Evolutionary conservation across 164 flowering plant genomes (phyloP).

Genomic region (Euptelea pleiosperma): DNA sequence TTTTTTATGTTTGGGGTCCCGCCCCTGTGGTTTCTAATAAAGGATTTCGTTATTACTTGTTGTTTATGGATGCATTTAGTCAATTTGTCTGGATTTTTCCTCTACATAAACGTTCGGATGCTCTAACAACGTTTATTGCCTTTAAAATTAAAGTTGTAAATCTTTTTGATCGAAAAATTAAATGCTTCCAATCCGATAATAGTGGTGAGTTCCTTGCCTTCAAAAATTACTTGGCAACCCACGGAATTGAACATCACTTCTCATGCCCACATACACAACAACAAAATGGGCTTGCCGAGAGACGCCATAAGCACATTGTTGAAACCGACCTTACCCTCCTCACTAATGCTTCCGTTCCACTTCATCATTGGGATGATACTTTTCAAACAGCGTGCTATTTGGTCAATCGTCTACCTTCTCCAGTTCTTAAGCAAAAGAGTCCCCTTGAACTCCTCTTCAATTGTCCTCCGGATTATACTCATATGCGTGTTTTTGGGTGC

Average conservation of each 20-base stretch:
- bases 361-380: neutral
- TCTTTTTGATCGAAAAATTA: neutral
- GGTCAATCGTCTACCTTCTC: neutral
- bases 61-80: neutral
- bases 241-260: neutral
- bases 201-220: neutral
- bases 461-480: neutral
- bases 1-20: conserved; percentile 5
- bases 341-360: neutral
- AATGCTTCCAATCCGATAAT: neutral
- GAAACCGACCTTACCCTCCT: too few species aligned
- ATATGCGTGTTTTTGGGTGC: too few species aligned
- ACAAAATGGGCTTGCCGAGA: neutral
- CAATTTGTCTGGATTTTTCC: neutral
- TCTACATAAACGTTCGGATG: neutral
- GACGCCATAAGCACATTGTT: neutral
- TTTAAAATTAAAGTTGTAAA: neutral
- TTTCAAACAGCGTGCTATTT: neutral
- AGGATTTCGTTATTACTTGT: neutral
- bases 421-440: neutral
- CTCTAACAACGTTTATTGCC: neutral
- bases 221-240: neutral
- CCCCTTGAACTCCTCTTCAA: neutral
- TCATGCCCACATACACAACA: neutral
- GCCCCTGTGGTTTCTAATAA: neutral